phyloP scores from a whole-genome alignment of 2,329 filamentous ascomycete genomes.

The Stylonectria norvegica region DNA sequence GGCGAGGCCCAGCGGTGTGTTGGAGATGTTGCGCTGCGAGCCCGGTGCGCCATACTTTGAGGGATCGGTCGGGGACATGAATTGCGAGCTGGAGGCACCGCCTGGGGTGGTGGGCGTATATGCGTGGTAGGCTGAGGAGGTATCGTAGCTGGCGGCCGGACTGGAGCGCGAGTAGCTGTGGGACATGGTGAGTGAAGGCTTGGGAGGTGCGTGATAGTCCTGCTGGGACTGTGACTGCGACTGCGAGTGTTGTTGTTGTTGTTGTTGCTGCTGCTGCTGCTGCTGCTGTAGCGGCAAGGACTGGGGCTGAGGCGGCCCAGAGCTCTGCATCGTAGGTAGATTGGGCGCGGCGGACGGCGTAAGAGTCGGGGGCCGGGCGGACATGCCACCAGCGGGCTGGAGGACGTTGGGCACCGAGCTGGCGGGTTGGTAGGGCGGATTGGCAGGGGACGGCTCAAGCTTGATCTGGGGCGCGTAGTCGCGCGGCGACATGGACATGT shows the following conservation, averaged over 20 bases:
- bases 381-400: slow-evolving; percentile 50
- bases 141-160: slow-evolving; percentile 61
- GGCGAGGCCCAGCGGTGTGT: slow-evolving; percentile 84
- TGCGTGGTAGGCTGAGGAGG: slow-evolving; percentile 51
- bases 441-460: slow-evolving; percentile 43
- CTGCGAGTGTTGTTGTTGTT: slow-evolving; percentile 34
- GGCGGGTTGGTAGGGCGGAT: slow-evolving; percentile 38
- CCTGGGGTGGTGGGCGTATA: slow-evolving; percentile 65
- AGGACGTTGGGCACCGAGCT: slow-evolving; percentile 55
- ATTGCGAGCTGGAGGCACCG: slow-evolving; percentile 56
- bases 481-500: slow-evolving; percentile 41
- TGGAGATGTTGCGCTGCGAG: slow-evolving; percentile 64
- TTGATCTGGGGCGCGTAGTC: slow-evolving; percentile 52
- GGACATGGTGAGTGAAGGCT: slow-evolving; percentile 61
- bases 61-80: slow-evolving; percentile 54
- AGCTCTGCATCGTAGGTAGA: slow-evolving; percentile 44
- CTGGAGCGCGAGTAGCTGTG: slow-evolving; percentile 84
- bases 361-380: slow-evolving; percentile 30
- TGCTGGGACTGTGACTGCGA: slow-evolving; percentile 48
- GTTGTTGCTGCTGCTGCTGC: slow-evolving; percentile 30
- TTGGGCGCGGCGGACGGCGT: slow-evolving; percentile 34
- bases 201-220: slow-evolving; percentile 46
- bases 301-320: slow-evolving; percentile 30
- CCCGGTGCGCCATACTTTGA: slow-evolving; percentile 55
- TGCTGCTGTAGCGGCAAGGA: slow-evolving; percentile 36